Conservation (phyloP, 768 basidiomycete genomes). For the Dentipellis sp. region DNA sequence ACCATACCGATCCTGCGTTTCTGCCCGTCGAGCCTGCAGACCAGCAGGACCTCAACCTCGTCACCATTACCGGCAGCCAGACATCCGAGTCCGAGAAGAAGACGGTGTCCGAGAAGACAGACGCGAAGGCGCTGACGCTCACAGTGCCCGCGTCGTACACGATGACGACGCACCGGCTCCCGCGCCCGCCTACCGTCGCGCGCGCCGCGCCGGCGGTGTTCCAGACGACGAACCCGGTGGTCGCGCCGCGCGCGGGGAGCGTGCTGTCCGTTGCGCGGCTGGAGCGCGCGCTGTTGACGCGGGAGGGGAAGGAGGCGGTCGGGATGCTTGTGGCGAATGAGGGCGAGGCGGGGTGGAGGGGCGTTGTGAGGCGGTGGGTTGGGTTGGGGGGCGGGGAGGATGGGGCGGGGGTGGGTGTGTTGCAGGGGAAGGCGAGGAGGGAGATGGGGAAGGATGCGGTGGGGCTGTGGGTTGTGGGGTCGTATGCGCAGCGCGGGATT, state of each 20-base stretch:
- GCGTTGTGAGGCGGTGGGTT: conserved; percentile 29
- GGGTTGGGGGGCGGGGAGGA: conserved; percentile 32
- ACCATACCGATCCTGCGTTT: conserved; percentile 56
- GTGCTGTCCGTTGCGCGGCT: conserved; percentile 51
- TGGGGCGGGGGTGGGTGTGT: conserved; percentile 29
- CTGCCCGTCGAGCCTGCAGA: conserved; percentile 44
- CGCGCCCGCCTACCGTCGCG: conserved; percentile 27
- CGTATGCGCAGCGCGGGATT: conserved; percentile 63
- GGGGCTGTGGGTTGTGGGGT: conserved; percentile 64
- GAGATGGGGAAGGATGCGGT: conserved; percentile 24
- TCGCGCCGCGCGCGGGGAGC: conserved; percentile 35
- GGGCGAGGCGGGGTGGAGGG: conserved; percentile 12
- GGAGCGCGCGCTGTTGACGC: conserved; percentile 53
- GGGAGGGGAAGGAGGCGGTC: conserved; percentile 41
- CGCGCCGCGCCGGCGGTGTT: conserved; percentile 31
- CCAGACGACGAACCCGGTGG: conserved; percentile 70
- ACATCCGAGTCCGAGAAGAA: not conserved
- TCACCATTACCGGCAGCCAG: conserved; percentile 18
- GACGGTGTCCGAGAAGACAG: not conserved
- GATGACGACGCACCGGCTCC: conserved; percentile 63
- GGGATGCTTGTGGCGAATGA: conserved; percentile 22
- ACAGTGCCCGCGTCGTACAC: conserved; percentile 42
- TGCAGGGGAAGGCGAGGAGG: conserved; percentile 40
- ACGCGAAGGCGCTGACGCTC: conserved; percentile 13
- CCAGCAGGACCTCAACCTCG: conserved; percentile 58